These are phyloP conservation scores for Trichoderma gracile DNA, from an alignment of 2,329 filamentous ascomycete genomes.

Conservation along the genomic window DNA sequence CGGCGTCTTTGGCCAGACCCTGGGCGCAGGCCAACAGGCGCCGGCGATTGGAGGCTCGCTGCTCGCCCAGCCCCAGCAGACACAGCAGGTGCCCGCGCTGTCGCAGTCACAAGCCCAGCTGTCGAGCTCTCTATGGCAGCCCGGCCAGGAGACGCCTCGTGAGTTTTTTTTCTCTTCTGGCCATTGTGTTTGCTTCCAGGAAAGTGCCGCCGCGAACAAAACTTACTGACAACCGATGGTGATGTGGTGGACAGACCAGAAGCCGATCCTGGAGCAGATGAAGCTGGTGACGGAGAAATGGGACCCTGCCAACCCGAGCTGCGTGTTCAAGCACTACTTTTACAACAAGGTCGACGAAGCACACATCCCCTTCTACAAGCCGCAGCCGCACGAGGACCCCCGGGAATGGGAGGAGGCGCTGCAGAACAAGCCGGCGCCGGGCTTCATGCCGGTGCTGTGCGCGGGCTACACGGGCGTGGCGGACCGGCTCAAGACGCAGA, in stretches of 20 bases:
- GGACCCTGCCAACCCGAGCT: constrained; percentile 67
- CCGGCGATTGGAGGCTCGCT: constrained; percentile 35
- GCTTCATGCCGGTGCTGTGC: constrained; percentile 75
- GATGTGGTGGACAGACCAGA: constrained; percentile 51
- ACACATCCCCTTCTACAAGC: constrained; percentile 74
- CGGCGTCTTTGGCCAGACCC: constrained; percentile 37
- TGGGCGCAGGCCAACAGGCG: constrained; percentile 42
- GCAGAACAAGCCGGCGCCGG: constrained; percentile 72
- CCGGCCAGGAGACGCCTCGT: constrained; percentile 53
- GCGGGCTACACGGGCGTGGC: constrained; percentile 72
- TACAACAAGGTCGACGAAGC: constrained; percentile 81
- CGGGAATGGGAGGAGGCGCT: constrained; percentile 83
- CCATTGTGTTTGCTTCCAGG: too few relatives aligned
- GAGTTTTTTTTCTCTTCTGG: constrained; percentile 30
- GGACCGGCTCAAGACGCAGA: constrained; percentile 71
- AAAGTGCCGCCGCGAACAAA: too few relatives aligned
- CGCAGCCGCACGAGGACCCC: constrained; percentile 68
- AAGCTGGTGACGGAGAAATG: constrained; percentile 70
- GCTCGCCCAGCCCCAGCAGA: constrained; percentile 43
- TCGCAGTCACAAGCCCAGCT: constrained; percentile 50
- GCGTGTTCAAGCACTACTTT: constrained; percentile 79
- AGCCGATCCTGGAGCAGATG: constrained; percentile 74
- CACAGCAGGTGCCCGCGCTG: constrained; percentile 46
- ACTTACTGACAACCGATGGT: neutral
- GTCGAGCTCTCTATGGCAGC: constrained; percentile 55